A percentile compares a stretch with the other conserved stretches of the same genome.
Evolutionary conservation across 176 grass and related monocot genomes (phyloP).

Genomic region (Puccinellia tenuiflora): DNA sequence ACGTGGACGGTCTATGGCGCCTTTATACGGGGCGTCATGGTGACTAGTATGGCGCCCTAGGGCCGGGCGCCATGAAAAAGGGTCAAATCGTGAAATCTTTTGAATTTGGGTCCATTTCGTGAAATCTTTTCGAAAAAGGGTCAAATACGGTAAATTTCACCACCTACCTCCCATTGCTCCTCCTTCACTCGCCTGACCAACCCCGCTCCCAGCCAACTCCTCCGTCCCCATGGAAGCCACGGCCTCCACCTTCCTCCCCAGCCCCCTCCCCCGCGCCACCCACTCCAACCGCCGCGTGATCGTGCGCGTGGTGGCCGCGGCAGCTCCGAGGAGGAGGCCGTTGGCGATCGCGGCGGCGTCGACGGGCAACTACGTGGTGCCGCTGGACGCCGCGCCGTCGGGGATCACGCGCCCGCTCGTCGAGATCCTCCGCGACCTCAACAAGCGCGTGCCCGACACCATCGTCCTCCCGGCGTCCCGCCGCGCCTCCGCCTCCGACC

Average conservation of each 20-base stretch:
- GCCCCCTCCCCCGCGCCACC: background rate
- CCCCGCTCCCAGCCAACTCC: background rate
- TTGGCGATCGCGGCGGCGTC: background rate
- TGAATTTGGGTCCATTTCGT: too few relatives aligned
- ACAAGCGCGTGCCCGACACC: conserved; percentile 88
- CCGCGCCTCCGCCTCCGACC: conserved; percentile 32
- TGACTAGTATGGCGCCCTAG: too few relatives aligned
- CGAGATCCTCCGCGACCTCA: conserved; percentile 91
- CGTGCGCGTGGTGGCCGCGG: background rate
- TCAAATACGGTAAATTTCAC: too few relatives aligned
- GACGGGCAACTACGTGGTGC: conserved; percentile 67
- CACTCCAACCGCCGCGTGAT: background rate
- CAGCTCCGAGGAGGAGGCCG: background rate
- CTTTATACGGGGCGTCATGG: too few relatives aligned
- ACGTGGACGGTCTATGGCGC: too few relatives aligned
- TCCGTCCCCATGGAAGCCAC: conserved; percentile 37
- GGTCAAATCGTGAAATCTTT: too few relatives aligned
- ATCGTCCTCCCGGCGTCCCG: conserved; percentile 39
- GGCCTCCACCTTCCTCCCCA: conserved; percentile 24
- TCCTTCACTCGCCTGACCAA: too few relatives aligned
- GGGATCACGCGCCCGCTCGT: conserved; percentile 78
- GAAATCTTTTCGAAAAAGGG: too few relatives aligned
- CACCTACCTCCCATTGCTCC: too few relatives aligned
- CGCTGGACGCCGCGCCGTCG: conserved; percentile 56
- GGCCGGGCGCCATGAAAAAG: too few relatives aligned